phyloP scores from a whole-genome alignment of 257 asterid species.

The Ligustrum vulgare region DNA sequence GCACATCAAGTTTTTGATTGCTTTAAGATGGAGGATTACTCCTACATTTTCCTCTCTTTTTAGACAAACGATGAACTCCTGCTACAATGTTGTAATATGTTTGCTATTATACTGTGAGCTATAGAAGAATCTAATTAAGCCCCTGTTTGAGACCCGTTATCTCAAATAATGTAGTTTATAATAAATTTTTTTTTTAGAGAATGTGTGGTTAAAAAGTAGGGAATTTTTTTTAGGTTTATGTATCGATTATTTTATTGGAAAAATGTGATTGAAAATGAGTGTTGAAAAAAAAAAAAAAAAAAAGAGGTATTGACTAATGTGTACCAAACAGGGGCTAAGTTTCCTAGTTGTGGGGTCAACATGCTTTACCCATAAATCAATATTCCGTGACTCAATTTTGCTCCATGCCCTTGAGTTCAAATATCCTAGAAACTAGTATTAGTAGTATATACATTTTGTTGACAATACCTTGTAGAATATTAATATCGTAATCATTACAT shows the following conservation, averaged over 20 bases:
- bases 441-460: neutral
- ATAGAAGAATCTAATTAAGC: neutral
- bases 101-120: slow-evolving; percentile 1
- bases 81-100: neutral
- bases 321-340: neutral
- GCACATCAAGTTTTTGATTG: neutral
- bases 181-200: too few species aligned
- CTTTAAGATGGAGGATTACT: slow-evolving; percentile 11
- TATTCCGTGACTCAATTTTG: neutral
- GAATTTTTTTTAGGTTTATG: too few species aligned
- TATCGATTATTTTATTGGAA: too few species aligned
- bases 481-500: neutral
- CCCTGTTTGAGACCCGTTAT: too few species aligned
- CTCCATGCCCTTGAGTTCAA: neutral
- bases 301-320: too few species aligned
- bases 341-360: neutral
- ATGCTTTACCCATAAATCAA: neutral
- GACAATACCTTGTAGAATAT: neutral
- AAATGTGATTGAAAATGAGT: too few species aligned
- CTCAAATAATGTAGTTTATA: too few species aligned
- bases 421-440: neutral
- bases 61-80: neutral
- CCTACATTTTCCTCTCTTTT: slow-evolving; percentile 3
- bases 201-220: too few species aligned
- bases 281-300: too few species aligned